Evolutionary conservation across 331 rosid species (phyloP), one percentile per base, ranked within the genome.

Genomic region (Acacia concinna): DNA sequence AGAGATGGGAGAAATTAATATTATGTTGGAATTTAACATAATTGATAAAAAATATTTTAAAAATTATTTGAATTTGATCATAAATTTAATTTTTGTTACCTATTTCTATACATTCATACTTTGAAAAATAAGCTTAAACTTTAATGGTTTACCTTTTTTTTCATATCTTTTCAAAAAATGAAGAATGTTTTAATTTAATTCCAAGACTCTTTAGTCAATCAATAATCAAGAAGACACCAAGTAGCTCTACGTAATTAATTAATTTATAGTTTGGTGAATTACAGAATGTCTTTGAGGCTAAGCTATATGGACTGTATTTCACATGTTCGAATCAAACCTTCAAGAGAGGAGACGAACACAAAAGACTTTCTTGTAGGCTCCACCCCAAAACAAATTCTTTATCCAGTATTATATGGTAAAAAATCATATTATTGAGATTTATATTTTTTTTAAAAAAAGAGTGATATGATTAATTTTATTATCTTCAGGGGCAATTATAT

Each of bases 211-310:
- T 4, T 27, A 27, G 7, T 60, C 14, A 11, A 60, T 30, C 21
- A 60, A 4, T 15, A 60, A 30, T 28, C 40, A 14, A 62, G 4
- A 2, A 31, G 40, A 62, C 12, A 31, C 15, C 41, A 14, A 6
- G 11, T 13, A 62, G 35, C 18, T 28, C 10, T 60, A 60, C 32
- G 4, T 13, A 27, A 59, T 59, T 62, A 62, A 28, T 14, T 25
- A 57, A 25, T 62, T 14, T 59, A 0, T 11, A 27, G 66, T 25
- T 27, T 59, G 13, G 49, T 83, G 75, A 78, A 65, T 76, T 70
- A 81, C 69, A 86, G 80, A 88, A 84, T 84, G 88, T 84, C 79
- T 81, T 81, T 68, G n/a, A n/a, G n/a, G n/a, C n/a, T n/a, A 78
- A 76, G 73, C 74, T 64, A 83, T 70, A 32, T 81, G 71, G 51